A percentile compares a stretch with the other conserved stretches of the same genome.
phyloP scores from a whole-genome alignment of 2,329 filamentous ascomycete species.

The Colletotrichum euphorbiae region DNA sequence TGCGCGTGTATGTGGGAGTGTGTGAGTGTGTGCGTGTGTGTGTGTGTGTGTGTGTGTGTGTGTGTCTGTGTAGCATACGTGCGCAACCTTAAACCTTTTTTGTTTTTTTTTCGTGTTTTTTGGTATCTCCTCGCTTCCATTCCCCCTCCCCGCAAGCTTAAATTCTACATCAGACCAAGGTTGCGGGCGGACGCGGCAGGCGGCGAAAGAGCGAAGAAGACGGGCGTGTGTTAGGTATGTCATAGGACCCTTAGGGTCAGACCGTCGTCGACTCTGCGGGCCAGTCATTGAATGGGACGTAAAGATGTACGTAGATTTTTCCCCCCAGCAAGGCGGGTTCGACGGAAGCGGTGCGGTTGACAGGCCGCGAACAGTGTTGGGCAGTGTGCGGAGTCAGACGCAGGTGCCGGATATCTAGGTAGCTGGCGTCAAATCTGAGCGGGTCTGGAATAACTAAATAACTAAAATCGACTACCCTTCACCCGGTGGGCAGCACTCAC shows the following conservation, averaged over 20 bases:
- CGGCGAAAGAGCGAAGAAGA: neutral
- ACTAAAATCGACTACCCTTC: neutral
- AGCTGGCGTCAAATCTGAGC: conserved; percentile 16
- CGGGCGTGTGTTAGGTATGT: neutral
- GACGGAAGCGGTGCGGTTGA: conserved; percentile 13
- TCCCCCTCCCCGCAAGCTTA: neutral
- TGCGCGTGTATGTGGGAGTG: too few species aligned
- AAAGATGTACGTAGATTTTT: too few species aligned
- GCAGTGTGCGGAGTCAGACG: neutral
- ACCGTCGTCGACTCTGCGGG: too few species aligned
- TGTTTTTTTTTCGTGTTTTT: neutral
- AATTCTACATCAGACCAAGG: conserved; percentile 16
- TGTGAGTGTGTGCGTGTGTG: too few species aligned
- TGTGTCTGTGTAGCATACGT: neutral
- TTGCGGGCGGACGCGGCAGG: conserved; percentile 1
- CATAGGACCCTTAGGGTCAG: neutral
- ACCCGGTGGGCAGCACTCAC: neutral
- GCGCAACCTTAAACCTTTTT: neutral
- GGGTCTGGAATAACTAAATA: neutral
- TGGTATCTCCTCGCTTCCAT: too few species aligned
- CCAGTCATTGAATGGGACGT: too few species aligned
- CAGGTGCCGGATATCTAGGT: neutral
- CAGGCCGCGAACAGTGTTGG: conserved; percentile 13
- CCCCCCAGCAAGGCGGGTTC: too few species aligned
- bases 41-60: too few species aligned